Evolutionary conservation across 257 asterid species (phyloP).

Genomic region (Salvia splendens): DNA sequence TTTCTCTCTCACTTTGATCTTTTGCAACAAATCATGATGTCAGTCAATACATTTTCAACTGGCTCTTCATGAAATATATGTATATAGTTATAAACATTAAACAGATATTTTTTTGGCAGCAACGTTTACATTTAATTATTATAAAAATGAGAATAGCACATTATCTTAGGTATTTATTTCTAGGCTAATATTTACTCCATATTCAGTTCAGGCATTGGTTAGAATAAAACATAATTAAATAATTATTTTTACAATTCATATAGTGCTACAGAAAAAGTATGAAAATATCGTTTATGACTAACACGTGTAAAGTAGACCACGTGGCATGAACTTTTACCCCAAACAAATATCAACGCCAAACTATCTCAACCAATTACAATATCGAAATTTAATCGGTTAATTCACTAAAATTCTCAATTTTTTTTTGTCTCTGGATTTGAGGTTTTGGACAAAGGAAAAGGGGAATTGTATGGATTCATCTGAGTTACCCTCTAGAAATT

Average conservation of each 20-base stretch:
- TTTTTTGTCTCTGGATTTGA: not conserved
- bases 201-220: not conserved
- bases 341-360: not conserved
- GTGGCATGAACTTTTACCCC: constrained; percentile 34
- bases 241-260: not conserved
- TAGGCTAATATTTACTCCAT: no score
- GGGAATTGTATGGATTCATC: constrained; percentile 26
- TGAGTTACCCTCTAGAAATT: constrained; percentile 30
- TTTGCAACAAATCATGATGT: not conserved
- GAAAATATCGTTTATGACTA: constrained; percentile 7
- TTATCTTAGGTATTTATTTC: no score
- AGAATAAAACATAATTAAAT: not conserved
- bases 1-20: not conserved
- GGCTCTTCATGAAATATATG: no score
- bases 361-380: not conserved
- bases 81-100: no score
- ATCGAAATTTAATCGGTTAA: not conserved
- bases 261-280: not conserved
- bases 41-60: not conserved
- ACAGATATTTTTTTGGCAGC: no score
- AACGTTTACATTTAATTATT: no score
- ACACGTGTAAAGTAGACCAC: constrained; percentile 45
- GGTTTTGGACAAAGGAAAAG: constrained; percentile 4
- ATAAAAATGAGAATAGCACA: no score
- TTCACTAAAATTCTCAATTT: not conserved